Percentiles rank a stretch among this genome's conserved stretches.
Evolutionary conservation across 1,284 basidiomycete species (phyloP).

Genomic region (Rhodotorula sp.): DNA sequence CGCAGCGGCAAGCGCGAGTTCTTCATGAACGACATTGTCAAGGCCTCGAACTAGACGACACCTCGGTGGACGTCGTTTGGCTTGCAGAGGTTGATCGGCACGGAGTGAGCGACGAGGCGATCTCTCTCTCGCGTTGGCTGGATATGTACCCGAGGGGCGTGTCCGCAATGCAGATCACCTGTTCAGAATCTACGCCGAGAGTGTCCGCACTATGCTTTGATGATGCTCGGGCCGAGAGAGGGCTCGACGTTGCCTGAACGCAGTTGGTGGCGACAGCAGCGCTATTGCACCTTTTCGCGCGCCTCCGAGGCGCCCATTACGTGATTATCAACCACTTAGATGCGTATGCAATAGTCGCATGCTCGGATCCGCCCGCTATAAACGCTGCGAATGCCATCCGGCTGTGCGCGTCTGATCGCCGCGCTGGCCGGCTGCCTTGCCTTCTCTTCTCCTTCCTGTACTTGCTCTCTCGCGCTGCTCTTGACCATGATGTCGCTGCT

Average conservation of each 20-base stretch:
- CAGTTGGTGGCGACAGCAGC: too few relatives aligned
- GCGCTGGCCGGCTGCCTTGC: too few relatives aligned
- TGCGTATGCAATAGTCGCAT: too few relatives aligned
- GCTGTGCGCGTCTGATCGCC: too few relatives aligned
- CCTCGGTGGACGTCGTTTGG: not conserved
- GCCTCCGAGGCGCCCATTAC: not conserved
- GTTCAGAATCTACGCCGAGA: not conserved
- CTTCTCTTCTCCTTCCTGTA: not conserved
- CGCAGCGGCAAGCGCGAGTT: slow-evolving; percentile 56
- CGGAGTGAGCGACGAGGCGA: not conserved
- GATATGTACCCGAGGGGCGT: too few relatives aligned
- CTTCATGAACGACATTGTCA: slow-evolving; percentile 43
- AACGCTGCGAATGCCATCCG: too few relatives aligned
- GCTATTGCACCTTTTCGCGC: not conserved
- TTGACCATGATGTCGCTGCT: too few relatives aligned
- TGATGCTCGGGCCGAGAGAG: not conserved
- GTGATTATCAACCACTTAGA: not conserved
- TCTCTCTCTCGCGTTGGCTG: not conserved
- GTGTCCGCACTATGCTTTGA: not conserved
- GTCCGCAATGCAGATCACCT: not conserved
- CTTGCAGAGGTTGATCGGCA: not conserved
- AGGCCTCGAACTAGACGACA: slow-evolving; percentile 21
- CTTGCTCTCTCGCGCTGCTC: not conserved
- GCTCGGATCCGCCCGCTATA: not conserved
- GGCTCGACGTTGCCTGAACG: not conserved